Conservation (phyloP, 805 yeast species). For the Lachancea quebecensis region DNA sequence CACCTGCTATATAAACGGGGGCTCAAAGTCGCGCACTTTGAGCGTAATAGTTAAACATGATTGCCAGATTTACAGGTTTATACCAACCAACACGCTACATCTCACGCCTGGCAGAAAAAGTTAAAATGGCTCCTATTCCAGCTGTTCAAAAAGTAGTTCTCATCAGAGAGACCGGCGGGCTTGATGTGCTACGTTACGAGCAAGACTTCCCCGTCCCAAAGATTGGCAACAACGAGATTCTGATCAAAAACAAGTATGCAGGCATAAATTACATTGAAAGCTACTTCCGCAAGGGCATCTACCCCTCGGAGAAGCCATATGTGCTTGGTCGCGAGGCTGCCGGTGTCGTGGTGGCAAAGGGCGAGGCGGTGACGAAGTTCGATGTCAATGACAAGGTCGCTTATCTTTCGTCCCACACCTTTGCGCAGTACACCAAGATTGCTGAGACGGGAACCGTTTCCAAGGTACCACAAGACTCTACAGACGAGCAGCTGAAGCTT, state of each 20-base stretch:
- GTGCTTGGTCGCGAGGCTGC: constrained; percentile 68
- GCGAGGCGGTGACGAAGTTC: constrained; percentile 47
- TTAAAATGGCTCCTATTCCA: constrained; percentile 31
- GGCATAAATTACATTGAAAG: constrained; percentile 82
- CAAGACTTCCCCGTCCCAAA: constrained; percentile 53
- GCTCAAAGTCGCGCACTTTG: too few species aligned
- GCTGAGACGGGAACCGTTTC: constrained; percentile 32
- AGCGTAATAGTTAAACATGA: too few species aligned
- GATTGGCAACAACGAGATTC: constrained; percentile 45
- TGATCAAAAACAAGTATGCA: constrained; percentile 66
- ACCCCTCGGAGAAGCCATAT: constrained; percentile 55
- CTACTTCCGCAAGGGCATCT: constrained; percentile 75
- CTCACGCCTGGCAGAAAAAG: too few species aligned
- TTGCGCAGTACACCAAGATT: constrained; percentile 66
- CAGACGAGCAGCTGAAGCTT: constrained; percentile 44
- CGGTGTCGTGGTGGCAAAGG: constrained; percentile 63
- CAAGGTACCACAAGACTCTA: constrained; percentile 42
- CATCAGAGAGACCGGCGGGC: constrained; percentile 49
- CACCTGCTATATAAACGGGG: too few species aligned
- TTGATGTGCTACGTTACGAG: constrained; percentile 52
- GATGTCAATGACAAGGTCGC: constrained; percentile 68
- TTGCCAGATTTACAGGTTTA: too few species aligned
- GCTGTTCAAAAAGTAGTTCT: constrained; percentile 48
- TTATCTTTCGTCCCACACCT: constrained; percentile 45
- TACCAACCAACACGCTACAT: too few species aligned